Base-by-base conservation (phyloP, 441 rosid genomes). In the Daphne laureola region DNA sequence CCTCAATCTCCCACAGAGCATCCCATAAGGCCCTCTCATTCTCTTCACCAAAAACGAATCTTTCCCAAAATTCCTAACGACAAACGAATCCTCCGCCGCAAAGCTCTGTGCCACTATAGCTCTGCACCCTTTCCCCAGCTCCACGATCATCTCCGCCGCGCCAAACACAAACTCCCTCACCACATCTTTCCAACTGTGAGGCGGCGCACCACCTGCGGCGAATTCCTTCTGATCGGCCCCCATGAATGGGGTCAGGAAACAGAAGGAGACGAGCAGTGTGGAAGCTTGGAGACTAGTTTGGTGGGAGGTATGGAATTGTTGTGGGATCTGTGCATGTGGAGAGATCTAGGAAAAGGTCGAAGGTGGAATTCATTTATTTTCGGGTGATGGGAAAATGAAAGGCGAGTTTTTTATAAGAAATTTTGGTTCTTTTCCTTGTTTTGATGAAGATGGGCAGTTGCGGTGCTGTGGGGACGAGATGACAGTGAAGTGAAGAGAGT, bases 61-160 rank as follows among this genome's bases (percentile, higher is more conserved):
- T 46, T 49, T 60, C 23, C 72, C 70, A 7, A 69, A 57, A 50
- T 57, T 45, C 54, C 41, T 63, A 14, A 54, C 64, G 35, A 73
- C 45, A 61, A 43, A 66, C 16, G 77, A 71, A 62, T 77, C 73
- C 47, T 73, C 77, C 49, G 64, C 64, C 54, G 57, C 71, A 17
- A 77, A 40, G 35, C 65, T 71, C 73, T 77, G 82, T 68, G 49
- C 43, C 51, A 68, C 75, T 7, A 77, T 63, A 62, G 71, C 82
- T 54, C 75, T 60, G 52, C 78, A 77, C 13, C 78, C 82, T 63
- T 59, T 73, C 17, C 59, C 77, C 18, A 77, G 45, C 61, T 68
- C 71, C 62, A 73, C 71, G 53, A 73, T 54, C 79, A 77, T 71
- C 68, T 77, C 82, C 61, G 57, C 59, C 23, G 63, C 69, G 17